Evolutionary conservation across 768 basidiomycete species (phyloP).

Genomic region (Trametes meyenii): DNA sequence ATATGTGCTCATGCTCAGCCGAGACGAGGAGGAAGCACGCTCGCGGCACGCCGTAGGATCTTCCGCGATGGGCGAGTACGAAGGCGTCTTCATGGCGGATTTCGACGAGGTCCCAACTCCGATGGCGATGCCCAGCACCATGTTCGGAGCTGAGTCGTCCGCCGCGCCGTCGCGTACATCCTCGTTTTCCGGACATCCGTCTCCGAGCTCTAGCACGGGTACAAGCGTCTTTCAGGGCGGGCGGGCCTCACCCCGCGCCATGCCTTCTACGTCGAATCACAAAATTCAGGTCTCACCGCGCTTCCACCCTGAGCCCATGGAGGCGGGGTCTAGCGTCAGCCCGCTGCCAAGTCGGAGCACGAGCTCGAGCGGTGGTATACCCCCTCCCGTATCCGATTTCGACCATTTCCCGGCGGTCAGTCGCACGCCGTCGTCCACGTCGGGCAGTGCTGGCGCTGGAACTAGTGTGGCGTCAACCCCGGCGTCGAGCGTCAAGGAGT

Average conservation of each 20-base stretch:
- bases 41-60: slow-evolving; percentile 9
- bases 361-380: slow-evolving; percentile 16
- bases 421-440: slow-evolving; percentile 34
- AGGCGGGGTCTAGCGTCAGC: slow-evolving; percentile 48
- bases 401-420: slow-evolving; percentile 40
- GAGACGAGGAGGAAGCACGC: slow-evolving; percentile 62
- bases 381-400: slow-evolving; percentile 25
- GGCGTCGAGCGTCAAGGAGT: slow-evolving; percentile 21
- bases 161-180: slow-evolving; percentile 13
- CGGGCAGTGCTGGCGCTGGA: slow-evolving; percentile 12
- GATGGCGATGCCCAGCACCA: slow-evolving; percentile 28
- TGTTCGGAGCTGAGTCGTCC: slow-evolving; percentile 28
- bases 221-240: slow-evolving; percentile 22
- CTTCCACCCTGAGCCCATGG: slow-evolving; percentile 53
- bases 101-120: slow-evolving; percentile 46
- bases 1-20: slow-evolving; percentile 83
- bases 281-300: slow-evolving; percentile 61
- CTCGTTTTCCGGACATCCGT: slow-evolving; percentile 11
- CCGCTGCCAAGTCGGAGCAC: slow-evolving; percentile 21
- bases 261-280: slow-evolving; percentile 43
- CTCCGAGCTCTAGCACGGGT: slow-evolving; percentile 5
- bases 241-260: slow-evolving; percentile 35
- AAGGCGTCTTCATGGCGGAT: slow-evolving; percentile 61
- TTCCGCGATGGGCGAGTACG: slow-evolving; percentile 38
- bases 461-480: slow-evolving; percentile 19